Evolutionary conservation across 768 basidiomycete genomes (phyloP), one percentile per base, ranked within the genome.

Genomic region (Thelephora ganbajun): DNA sequence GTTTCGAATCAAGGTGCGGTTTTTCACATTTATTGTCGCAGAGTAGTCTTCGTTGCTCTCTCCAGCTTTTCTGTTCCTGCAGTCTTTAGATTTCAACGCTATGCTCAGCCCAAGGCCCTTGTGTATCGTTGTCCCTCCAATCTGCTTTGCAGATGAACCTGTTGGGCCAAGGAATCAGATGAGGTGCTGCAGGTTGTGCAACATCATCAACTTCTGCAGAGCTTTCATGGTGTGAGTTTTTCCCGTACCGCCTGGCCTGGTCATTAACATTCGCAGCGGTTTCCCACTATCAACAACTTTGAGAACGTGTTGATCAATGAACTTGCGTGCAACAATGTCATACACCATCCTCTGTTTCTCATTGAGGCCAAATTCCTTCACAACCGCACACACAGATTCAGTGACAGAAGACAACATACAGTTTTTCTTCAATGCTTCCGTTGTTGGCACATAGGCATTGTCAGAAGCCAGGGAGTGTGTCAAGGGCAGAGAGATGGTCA

Each of bases 61-160:
- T 39, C 59, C 52, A 9, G 43, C 26, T 51, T 44, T 0, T 61
- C 48, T 39, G 61, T 57, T 5, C 46, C 43, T 1, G 43, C 19
- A 4, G 54, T 55, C 36, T 52, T 53, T 7, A 3, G 18, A 6
- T n/a, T 35, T 39, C 14, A n/a, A 16, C 18, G 43, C 11, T 33
- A 46, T 11, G 22, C 37, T 22, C 11, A 56, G 39, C 7, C 47
- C 39, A 5, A 61, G 46, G 0, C 63, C 63, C 1, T 65, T 30
- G 58, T 72, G 69, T 3, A 71, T 18, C 0, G 71, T 72, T 50
- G 62, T 62, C 0, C 70, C 69, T 0, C 44, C 41, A 7, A 72
- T 66, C 33, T 68, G 63, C 12, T 49, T 41, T 0, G 70, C 70
- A 6, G 37, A n/a, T 6, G 37, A 16, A 39, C 37, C 37, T 16